Evolutionary conservation across 805 yeast genomes (phyloP), one percentile per base, ranked within the genome.

Genomic region (Lipomyces yamadae): DNA sequence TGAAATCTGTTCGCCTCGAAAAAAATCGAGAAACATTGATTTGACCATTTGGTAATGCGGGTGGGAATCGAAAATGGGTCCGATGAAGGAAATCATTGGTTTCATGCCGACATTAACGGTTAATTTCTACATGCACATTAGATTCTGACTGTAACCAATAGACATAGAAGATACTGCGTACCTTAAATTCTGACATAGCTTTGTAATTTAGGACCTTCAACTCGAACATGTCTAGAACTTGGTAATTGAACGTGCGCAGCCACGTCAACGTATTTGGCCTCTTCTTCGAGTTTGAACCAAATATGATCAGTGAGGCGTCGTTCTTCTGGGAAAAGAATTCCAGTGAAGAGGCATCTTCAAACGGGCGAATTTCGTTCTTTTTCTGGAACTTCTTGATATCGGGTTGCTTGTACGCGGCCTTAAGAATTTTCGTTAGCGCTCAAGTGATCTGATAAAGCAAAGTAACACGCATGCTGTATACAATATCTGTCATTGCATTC

Each of bases 291-390:
- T 86, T 85, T 29, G 91, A 83, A 7, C 92, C 84, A 61, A 93
- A 82, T 13, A 95, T 96, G 75, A 95, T 77, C 65, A 95, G 80
- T 1, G 98, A 92, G 56, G 90, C 78, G 78, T 95, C 99, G 77
- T 95, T 95, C 83, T 95, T 95, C 78, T 94, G 97, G 72, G 97
- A 85, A 79, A 95, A 91, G 75, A 95, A 95, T 78, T 95, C 99
- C 67, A 95, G 80, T 48, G 89, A 85, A 1, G 89, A 74, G 13
- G 91, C 84, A 76, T 95, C 98, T 79, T 95, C 99, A 78, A 95
- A 95, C 15, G 99, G 98, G 72, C 89, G 84, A 69, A 94, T 83
- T 56, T 91, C 94, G 75, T 95, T 95, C 82, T 92, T 93, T 79
- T 90, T 91, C 65, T 86, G 83, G 76, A 95, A 94, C 76, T 96